Evolutionary conservation across 2,329 filamentous ascomycete species (phyloP).

Genomic region (Nakataea oryzae): DNA sequence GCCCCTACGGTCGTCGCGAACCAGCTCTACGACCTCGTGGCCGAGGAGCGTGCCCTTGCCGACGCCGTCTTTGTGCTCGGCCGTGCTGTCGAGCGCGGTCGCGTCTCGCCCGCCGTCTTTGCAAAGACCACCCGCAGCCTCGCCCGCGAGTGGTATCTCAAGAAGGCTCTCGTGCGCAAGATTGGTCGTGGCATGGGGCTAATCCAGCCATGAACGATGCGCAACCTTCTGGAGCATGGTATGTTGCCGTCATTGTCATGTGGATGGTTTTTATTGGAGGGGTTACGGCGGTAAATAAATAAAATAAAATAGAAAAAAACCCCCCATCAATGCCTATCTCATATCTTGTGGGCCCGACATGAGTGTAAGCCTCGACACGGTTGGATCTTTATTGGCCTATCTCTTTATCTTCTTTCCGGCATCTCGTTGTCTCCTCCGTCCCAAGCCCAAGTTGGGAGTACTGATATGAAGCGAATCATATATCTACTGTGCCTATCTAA

Average conservation of each 20-base stretch:
- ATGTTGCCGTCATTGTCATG: neutral
- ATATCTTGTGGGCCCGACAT: neutral
- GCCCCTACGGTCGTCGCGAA: constrained; percentile 87
- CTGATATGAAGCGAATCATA: neutral
- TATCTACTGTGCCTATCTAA: neutral
- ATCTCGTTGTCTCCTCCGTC: neutral
- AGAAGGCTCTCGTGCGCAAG: constrained; percentile 71
- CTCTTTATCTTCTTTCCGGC: neutral
- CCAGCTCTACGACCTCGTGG: constrained; percentile 80
- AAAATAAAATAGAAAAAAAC: no score
- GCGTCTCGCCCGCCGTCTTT: constrained; percentile 63
- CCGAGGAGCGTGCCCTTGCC: constrained; percentile 77
- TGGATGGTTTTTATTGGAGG: neutral
- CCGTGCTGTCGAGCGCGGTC: constrained; percentile 61
- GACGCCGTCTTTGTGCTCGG: constrained; percentile 81
- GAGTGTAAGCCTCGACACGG: neutral
- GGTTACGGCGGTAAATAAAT: no score
- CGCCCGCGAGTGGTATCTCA: constrained; percentile 72
- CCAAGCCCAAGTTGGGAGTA: neutral
- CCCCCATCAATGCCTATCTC: neutral
- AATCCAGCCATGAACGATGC: neutral
- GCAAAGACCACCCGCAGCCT: constrained; percentile 66
- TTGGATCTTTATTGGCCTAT: neutral
- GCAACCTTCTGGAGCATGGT: neutral
- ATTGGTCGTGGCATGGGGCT: constrained; percentile 70